Evolutionary conservation across 192 early-diverging fungal species (phyloP).

Genomic region (Entomortierella lignicola): DNA sequence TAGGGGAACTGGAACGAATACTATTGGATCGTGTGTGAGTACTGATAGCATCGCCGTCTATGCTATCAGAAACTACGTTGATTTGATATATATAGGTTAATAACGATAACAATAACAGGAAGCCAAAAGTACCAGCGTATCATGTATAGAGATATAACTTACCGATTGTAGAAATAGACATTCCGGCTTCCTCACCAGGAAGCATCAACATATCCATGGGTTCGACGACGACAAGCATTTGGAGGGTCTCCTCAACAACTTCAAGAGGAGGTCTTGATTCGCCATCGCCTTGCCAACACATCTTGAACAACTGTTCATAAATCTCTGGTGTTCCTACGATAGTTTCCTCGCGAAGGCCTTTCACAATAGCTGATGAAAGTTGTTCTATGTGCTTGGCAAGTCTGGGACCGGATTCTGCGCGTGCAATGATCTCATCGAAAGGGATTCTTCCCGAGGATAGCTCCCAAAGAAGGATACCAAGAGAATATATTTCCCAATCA

Average conservation of each 20-base stretch:
- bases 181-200: slow-evolving; percentile 41
- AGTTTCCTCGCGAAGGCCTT: slow-evolving; percentile 49
- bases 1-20: slow-evolving; percentile 30
- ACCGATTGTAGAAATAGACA: slow-evolving; percentile 44
- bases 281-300: slow-evolving; percentile 49
- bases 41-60: slow-evolving; percentile 42
- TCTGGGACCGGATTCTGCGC: slow-evolving; percentile 42
- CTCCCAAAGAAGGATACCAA: slow-evolving; percentile 47
- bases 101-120: neutral
- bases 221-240: slow-evolving; percentile 52
- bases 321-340: slow-evolving; percentile 50
- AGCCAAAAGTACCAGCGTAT: neutral
- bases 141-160: too few relatives aligned
- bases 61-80: slow-evolving; percentile 43
- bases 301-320: slow-evolving; percentile 49
- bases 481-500: slow-evolving; percentile 49
- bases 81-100: neutral
- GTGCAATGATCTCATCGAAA: slow-evolving; percentile 50
- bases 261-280: slow-evolving; percentile 39
- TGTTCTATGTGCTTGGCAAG: slow-evolving; percentile 47
- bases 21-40: slow-evolving; percentile 41
- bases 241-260: slow-evolving; percentile 49
- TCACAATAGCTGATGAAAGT: slow-evolving; percentile 23
- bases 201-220: slow-evolving; percentile 56
- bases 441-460: slow-evolving; percentile 45